Conservation (phyloP, 345 rosid genomes). For the Conringia planisiliqua region DNA sequence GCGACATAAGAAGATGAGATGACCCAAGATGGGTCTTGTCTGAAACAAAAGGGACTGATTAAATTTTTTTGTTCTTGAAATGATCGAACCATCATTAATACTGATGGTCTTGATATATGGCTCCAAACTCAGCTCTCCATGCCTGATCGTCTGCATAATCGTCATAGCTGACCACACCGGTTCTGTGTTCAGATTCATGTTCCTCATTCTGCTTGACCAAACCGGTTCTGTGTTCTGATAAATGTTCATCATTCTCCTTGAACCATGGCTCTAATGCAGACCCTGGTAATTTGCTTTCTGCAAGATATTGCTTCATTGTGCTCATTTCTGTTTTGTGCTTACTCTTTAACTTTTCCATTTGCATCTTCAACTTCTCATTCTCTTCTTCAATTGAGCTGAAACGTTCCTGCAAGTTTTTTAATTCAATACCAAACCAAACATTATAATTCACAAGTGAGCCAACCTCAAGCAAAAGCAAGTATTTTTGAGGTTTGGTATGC, state of each 20-base stretch:
- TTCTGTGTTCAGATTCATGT: background rate
- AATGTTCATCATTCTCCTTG: constrained; percentile 19
- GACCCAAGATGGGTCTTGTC: constrained; percentile 29
- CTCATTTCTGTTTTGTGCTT: constrained; percentile 92
- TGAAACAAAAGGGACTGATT: background rate
- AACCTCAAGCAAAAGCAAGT: background rate
- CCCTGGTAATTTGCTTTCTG: constrained; percentile 83
- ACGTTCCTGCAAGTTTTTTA: constrained; percentile 52
- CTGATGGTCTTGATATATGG: constrained; percentile 74
- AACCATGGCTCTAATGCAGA: constrained; percentile 53
- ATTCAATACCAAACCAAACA: background rate
- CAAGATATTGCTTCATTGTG: constrained; percentile 93
- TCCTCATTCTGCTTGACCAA: background rate
- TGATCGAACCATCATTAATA: background rate
- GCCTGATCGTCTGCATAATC: constrained; percentile 65
- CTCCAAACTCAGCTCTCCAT: constrained; percentile 95
- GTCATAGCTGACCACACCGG: constrained; percentile 24
- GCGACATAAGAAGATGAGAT: background rate
- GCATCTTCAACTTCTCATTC: constrained; percentile 80
- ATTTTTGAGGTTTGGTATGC: background rate
- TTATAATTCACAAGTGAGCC: background rate
- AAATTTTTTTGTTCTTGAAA: background rate
- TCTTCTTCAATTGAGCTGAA: constrained; percentile 45
- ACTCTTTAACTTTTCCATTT: constrained; percentile 71
- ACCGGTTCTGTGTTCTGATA: constrained; percentile 2